Percentiles rank a stretch among this genome's conserved stretches.
Conservation (phyloP, 108 stramenopile species). For the Cyclotella cryptica region DNA sequence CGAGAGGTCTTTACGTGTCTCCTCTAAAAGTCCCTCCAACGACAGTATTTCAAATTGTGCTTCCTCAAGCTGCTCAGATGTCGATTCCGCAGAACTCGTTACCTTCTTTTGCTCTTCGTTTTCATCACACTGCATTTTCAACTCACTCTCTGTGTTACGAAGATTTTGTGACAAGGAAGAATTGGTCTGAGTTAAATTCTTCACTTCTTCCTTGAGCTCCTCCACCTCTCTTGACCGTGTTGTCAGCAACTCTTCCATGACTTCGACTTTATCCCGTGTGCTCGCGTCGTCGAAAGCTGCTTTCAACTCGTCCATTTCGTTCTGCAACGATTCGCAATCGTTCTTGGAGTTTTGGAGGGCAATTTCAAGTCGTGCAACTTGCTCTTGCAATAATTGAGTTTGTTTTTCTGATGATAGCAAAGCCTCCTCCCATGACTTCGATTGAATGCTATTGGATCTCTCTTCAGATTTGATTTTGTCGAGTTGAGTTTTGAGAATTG, state of each 20-base stretch:
- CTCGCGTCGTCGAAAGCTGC: constrained; percentile 72
- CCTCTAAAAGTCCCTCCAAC: constrained; percentile 68
- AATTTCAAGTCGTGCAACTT: constrained; percentile 66
- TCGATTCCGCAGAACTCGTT: constrained; percentile 46
- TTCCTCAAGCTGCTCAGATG: constrained; percentile 55
- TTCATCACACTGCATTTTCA: constrained; percentile 45
- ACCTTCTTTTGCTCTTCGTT: constrained; percentile 59
- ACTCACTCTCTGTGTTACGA: constrained; percentile 18
- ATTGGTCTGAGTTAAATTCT: constrained; percentile 36
- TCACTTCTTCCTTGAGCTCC: constrained; percentile 54
- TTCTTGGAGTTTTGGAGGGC: constrained; percentile 78
- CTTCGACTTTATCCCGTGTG: constrained; percentile 48
- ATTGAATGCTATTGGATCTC: constrained; percentile 50
- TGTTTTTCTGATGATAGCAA: constrained; percentile 37
- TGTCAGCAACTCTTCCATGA: constrained; percentile 49
- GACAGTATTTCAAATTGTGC: constrained; percentile 60
- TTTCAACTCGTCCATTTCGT: constrained; percentile 81
- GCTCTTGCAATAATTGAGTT: constrained; percentile 48
- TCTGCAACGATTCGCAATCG: constrained; percentile 66
- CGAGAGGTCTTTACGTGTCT: constrained; percentile 35
- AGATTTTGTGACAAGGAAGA: constrained; percentile 36
- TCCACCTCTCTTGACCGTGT: constrained; percentile 51
- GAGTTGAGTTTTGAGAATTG: constrained; percentile 58
- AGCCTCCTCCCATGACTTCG: constrained; percentile 62
- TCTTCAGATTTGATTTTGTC: constrained; percentile 60